A percentile compares a stretch with the other conserved stretches of the same genome.
These are phyloP conservation scores for Ophiosphaerella narmari DNA, from an alignment of 2,329 filamentous ascomycete genomes.

Conservation along the genomic window DNA sequence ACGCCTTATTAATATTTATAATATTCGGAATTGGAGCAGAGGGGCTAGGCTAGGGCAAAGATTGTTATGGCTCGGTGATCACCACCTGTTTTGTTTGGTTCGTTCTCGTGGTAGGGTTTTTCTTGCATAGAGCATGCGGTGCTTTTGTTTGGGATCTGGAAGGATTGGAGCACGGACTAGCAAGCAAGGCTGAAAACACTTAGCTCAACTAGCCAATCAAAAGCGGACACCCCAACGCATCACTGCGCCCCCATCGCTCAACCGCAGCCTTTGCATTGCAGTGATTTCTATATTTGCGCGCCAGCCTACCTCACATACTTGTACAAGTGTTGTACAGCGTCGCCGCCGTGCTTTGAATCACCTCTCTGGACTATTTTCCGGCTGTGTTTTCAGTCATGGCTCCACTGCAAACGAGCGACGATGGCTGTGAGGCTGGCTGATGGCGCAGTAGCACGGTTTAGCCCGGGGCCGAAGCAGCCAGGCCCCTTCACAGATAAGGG, in stretches of 20 bases:
- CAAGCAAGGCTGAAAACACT: background rate
- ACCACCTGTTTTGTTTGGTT: too few species aligned
- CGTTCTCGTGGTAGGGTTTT: too few species aligned
- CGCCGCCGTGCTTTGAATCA: background rate
- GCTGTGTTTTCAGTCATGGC: background rate
- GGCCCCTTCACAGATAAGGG: constrained; percentile 1
- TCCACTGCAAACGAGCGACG: background rate
- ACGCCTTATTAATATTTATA: constrained; percentile 7
- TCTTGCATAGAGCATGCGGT: too few species aligned
- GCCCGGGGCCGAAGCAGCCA: constrained; percentile 6
- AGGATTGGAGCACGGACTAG: background rate
- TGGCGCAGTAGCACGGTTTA: constrained; percentile 4
- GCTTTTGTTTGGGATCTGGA: background rate
- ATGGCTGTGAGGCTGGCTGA: constrained; percentile 5
- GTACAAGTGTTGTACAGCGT: background rate
- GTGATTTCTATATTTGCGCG: constrained; percentile 2
- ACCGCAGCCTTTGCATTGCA: background rate
- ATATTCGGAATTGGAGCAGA: background rate
- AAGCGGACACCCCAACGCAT: background rate
- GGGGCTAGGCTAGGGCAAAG: background rate
- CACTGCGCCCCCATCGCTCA: background rate
- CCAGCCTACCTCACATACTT: background rate
- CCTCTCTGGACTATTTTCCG: background rate
- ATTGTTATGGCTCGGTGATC: background rate
- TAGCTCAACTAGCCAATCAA: constrained; percentile 4